phyloP scores from a whole-genome alignment of 116 monocot species.

The Zostera marina region DNA sequence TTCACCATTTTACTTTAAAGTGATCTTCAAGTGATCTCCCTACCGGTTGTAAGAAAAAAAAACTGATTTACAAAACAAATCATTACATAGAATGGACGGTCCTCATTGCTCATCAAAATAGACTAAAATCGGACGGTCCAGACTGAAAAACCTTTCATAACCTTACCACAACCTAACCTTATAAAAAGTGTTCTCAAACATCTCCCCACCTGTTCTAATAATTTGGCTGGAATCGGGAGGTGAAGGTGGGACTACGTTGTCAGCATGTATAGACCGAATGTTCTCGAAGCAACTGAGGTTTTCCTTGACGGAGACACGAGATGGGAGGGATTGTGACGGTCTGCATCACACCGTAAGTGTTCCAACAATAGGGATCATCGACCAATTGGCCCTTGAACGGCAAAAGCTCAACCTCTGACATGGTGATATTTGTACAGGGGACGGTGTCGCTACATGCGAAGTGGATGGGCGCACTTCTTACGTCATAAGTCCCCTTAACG shows the following conservation, averaged over 20 bases:
- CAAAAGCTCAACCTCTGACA: conserved; percentile 77
- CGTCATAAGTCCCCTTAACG: conserved; percentile 71
- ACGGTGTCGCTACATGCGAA: conserved; percentile 84
- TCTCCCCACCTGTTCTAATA: no score
- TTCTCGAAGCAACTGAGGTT: conserved; percentile 34
- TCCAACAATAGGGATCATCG: conserved; percentile 83
- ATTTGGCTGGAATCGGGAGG: no score
- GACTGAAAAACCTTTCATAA: no score
- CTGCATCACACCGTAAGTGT: conserved; percentile 47
- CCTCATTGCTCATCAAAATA: no score
- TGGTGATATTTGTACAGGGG: conserved; percentile 73
- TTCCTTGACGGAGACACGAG: conserved; percentile 49
- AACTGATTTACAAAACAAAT: no score
- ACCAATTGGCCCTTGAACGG: conserved; percentile 50
- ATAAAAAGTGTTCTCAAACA: no score
- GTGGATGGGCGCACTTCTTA: conserved; percentile 49
- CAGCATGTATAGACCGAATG: conserved; percentile 17
- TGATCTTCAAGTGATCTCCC: no score
- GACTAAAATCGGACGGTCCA: no score
- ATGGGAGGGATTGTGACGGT: conserved; percentile 76
- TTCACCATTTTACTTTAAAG: no score
- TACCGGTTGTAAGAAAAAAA: no score
- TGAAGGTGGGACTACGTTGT: background rate
- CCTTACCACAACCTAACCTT: no score
- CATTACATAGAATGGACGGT: no score